A percentile compares a stretch with the other conserved stretches of the same genome.
Conservation (phyloP, 78 protist species). For the Guillardia theta region DNA sequence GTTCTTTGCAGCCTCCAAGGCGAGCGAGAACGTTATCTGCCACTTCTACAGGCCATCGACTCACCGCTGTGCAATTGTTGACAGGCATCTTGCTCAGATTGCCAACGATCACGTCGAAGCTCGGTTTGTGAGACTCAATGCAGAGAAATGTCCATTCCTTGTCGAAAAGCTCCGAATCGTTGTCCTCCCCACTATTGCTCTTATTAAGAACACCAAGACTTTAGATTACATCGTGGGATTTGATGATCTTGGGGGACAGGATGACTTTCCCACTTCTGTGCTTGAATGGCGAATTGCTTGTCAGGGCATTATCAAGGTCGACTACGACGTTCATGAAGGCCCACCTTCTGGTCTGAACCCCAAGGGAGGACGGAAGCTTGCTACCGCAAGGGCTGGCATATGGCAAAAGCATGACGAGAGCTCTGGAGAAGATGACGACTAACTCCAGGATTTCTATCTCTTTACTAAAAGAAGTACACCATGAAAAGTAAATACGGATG, state of each 20-base stretch:
- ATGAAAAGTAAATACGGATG: too few species aligned
- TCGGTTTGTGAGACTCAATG: background rate
- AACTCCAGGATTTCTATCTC: background rate
- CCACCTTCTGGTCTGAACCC: background rate
- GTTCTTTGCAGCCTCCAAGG: background rate
- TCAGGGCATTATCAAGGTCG: conserved; percentile 14
- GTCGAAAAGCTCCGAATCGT: background rate
- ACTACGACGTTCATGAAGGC: conserved; percentile 1
- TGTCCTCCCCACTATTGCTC: background rate
- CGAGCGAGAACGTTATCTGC: background rate
- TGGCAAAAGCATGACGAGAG: background rate
- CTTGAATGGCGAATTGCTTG: conserved; percentile 36
- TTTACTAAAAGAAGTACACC: too few species aligned
- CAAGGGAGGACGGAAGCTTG: background rate
- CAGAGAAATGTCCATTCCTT: conserved; percentile 21
- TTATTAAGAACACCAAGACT: background rate
- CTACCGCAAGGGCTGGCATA: background rate
- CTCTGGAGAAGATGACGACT: background rate
- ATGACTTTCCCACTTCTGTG: background rate
- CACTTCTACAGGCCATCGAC: conserved; percentile 27
- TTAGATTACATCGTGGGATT: conserved; percentile 12
- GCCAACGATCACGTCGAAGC: background rate
- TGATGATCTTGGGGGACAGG: conserved; percentile 10
- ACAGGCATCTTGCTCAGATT: background rate
- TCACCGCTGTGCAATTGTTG: background rate